Conservation (phyloP, 805 yeast genomes). For the Kregervanrija delftensis region DNA sequence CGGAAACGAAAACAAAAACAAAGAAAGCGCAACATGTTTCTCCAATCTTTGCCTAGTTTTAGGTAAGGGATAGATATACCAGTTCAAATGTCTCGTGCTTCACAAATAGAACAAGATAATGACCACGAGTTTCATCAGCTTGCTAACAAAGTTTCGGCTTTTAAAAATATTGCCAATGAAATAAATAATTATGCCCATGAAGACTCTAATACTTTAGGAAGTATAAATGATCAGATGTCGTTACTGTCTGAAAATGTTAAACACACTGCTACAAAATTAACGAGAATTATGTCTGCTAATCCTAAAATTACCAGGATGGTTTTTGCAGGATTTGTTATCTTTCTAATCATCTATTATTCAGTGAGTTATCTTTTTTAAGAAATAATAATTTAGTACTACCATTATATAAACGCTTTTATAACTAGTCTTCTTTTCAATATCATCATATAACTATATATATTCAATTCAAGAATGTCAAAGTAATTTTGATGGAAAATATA, state of each 20-base stretch:
- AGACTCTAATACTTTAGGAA: conserved; percentile 35
- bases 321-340: conserved; percentile 43
- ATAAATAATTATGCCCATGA: conserved; percentile 59
- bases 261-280: conserved; percentile 43
- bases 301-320: conserved; percentile 56
- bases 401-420: background rate
- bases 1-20: too few relatives aligned
- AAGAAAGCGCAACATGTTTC: too few relatives aligned
- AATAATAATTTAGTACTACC: background rate
- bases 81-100: conserved; percentile 21
- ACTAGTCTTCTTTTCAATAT: background rate
- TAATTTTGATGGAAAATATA: background rate
- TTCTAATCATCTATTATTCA: conserved; percentile 53
- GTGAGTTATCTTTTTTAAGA: conserved; percentile 34
- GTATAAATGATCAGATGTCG: conserved; percentile 45
- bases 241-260: conserved; percentile 41
- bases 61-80: background rate
- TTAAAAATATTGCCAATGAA: conserved; percentile 61
- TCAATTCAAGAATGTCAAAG: background rate
- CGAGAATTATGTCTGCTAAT: conserved; percentile 52
- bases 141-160: conserved; percentile 57
- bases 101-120: conserved; percentile 40
- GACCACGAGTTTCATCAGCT: conserved; percentile 55
- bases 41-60: background rate
- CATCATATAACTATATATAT: background rate